Evolutionary conservation across 1,284 basidiomycete genomes (phyloP), one percentile per base, ranked within the genome.

Genomic region (Gomphus bonarii): DNA sequence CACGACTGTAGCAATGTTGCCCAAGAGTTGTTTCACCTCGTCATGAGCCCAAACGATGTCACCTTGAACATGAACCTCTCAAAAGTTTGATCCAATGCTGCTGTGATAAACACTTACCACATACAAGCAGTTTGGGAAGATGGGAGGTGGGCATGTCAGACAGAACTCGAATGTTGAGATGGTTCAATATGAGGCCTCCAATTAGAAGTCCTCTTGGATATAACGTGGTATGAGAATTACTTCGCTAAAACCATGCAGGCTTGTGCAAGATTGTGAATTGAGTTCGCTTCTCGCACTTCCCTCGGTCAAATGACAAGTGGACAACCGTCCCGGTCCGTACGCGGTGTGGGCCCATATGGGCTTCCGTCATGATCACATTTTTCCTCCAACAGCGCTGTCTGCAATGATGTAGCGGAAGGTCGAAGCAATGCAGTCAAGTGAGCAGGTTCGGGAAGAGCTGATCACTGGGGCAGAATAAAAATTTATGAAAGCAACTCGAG

Each of bases 11-110:
- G 89, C 82, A 55, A 89, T 76, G 50, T 76, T 74, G 1, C 76
- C 75, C 43, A 91, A 78, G 62, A 92, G 75, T 46, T 78, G 69
- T 55, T 81, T 73, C 53, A 83, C 76, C 62, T 93, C 88, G 36
- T 88, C 77, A 60, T 87, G 80, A 0, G 90, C 88, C 90, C 90
- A 93, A 43, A 84, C 76, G 57, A 93, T 79, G 60, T 79, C 72
- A 59, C 84, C 87, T 88, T 58, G 35, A 65, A 11, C 31, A 38
- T 35, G 20, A n/a, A 31, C 50, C 40, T 55, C 54, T 25, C 43
- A 44, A 36, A 12, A 14, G 18, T 36, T 11, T 54, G 20, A 30
- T 36, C 3, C 40, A 16, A 56, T 30, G 55, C 28, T 7, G 1
- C 9, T 40, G n/a, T 4, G 8, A 16, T 20, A 28, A 5, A 3